Evolutionary conservation across 345 rosid species (phyloP).

Genomic region (Psidium friedrichsthalianum): DNA sequence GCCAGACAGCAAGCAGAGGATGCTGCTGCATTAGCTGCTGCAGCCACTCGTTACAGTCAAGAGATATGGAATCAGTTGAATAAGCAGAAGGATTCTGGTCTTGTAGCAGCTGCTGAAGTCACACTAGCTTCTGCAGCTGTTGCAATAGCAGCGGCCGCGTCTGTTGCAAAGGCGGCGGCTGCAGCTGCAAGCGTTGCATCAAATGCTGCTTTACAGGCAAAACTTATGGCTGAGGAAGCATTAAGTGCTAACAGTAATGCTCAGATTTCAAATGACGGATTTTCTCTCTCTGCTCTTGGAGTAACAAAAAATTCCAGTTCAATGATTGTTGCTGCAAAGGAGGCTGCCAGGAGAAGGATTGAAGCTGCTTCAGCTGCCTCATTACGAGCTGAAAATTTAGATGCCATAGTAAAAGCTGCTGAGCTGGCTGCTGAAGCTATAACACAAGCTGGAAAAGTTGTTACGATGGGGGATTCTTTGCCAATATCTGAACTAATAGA

Average conservation of each 20-base stretch:
- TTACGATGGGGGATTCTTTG: slow-evolving; percentile 71
- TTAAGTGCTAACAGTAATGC: slow-evolving; percentile 16
- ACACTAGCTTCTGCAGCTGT: slow-evolving; percentile 79
- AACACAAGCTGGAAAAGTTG: slow-evolving; percentile 85
- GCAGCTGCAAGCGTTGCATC: slow-evolving; percentile 95
- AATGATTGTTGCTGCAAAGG: slow-evolving; percentile 62
- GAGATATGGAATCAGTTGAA: slow-evolving; percentile 69
- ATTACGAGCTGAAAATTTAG: slow-evolving; percentile 87
- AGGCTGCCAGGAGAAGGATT: slow-evolving; percentile 72
- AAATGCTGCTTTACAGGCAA: slow-evolving; percentile 90
- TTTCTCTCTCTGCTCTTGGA: slow-evolving; percentile 33
- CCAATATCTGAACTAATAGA: slow-evolving; percentile 49
- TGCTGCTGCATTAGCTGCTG: slow-evolving; percentile 69
- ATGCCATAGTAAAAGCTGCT: slow-evolving; percentile 89
- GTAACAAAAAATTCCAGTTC: slow-evolving; percentile 42
- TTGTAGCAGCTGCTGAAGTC: slow-evolving; percentile 46
- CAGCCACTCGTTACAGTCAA: slow-evolving; percentile 63
- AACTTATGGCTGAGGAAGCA: slow-evolving; percentile 90
- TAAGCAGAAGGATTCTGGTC: slow-evolving; percentile 41
- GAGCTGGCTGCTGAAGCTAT: slow-evolving; percentile 93
- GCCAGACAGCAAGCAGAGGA: slow-evolving; percentile 71
- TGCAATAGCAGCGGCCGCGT: slow-evolving; percentile 81
- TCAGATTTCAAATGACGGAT: slow-evolving; percentile 18
- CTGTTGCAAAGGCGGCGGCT: slow-evolving; percentile 97
- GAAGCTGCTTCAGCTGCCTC: slow-evolving; percentile 90